Percentiles rank a stretch among this genome's conserved stretches.
Conservation (phyloP, 1,139 yeast species). For the Debaryomycetaceae sp. region DNA sequence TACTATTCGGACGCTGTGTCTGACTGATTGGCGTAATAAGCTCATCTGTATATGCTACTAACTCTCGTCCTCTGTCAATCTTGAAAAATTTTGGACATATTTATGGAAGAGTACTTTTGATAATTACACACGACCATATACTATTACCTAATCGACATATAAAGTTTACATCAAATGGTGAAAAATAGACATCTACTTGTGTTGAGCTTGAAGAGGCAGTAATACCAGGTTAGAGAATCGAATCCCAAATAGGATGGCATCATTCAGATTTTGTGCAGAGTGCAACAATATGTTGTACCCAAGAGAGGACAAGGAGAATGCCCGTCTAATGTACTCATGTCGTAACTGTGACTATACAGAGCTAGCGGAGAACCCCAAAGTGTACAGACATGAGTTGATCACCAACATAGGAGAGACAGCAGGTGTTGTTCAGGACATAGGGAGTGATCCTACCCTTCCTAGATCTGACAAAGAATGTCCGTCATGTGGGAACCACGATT, state of each 20-base stretch:
- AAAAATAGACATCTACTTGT: not conserved
- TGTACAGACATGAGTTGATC: conserved; percentile 88
- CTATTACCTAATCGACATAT: conserved; percentile 13
- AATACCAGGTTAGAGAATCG: not conserved
- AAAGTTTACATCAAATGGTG: conserved; percentile 1
- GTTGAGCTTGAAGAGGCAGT: not conserved
- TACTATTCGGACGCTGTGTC: conserved; percentile 34
- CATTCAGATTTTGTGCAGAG: conserved; percentile 89
- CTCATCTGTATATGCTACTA: conserved; percentile 14
- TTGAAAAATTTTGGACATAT: conserved; percentile 18
- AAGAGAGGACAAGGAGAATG: conserved; percentile 80
- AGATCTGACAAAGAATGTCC: conserved; percentile 94
- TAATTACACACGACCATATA: conserved; percentile 3
- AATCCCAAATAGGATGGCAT: conserved; percentile 52
- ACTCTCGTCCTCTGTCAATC: not conserved
- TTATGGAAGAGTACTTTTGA: conserved; percentile 1
- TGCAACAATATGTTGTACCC: conserved; percentile 99
- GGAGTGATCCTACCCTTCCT: conserved; percentile 94
- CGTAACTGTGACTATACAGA: conserved; percentile 95
- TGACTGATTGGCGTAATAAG: conserved; percentile 37
- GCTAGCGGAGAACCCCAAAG: conserved; percentile 83
- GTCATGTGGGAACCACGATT: conserved; percentile 77
- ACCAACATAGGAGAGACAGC: conserved; percentile 93
- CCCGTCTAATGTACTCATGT: conserved; percentile 81
- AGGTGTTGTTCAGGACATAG: conserved; percentile 95